These are phyloP conservation scores for Mucor racemosus DNA, from an alignment of 371 early-diverging fungal genomes.

Conservation along the genomic window DNA sequence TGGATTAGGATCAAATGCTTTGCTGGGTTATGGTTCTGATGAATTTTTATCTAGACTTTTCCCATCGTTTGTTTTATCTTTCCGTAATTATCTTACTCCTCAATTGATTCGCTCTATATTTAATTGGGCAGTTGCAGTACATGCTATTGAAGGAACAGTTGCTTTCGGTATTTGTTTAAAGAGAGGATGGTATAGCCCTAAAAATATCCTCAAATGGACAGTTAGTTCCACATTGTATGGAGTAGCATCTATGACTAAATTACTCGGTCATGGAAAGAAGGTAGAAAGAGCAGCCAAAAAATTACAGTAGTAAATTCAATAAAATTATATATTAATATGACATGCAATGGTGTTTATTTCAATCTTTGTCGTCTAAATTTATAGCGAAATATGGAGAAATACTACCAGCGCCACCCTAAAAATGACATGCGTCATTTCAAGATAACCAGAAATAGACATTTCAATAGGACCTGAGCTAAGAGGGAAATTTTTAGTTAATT, in stretches of 20 bases:
- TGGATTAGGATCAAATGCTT: slow-evolving; percentile 20
- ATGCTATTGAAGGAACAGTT: slow-evolving; percentile 25
- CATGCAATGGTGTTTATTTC: background rate
- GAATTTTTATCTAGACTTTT: slow-evolving; percentile 14
- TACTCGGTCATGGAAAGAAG: slow-evolving; percentile 27
- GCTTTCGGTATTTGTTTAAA: slow-evolving; percentile 38
- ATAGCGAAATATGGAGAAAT: background rate
- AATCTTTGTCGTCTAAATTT: background rate
- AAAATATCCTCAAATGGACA: slow-evolving; percentile 45
- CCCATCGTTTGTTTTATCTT: slow-evolving; percentile 12
- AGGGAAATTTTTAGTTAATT: too few relatives aligned
- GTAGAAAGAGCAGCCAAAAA: slow-evolving; percentile 13
- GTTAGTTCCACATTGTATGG: slow-evolving; percentile 41
- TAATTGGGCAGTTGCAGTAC: slow-evolving; percentile 18
- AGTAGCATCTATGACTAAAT: slow-evolving; percentile 31
- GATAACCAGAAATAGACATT: too few relatives aligned
- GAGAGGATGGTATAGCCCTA: slow-evolving; percentile 45
- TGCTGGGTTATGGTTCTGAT: slow-evolving; percentile 31
- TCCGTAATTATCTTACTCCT: slow-evolving; percentile 20
- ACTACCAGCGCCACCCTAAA: too few relatives aligned
- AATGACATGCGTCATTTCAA: too few relatives aligned
- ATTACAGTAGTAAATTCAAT: background rate
- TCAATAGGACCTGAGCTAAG: background rate
- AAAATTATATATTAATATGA: background rate
- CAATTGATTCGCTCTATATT: slow-evolving; percentile 9